phyloP scores from a whole-genome alignment of 2,329 filamentous ascomycete genomes.

The Zymoseptoria tritici region DNA sequence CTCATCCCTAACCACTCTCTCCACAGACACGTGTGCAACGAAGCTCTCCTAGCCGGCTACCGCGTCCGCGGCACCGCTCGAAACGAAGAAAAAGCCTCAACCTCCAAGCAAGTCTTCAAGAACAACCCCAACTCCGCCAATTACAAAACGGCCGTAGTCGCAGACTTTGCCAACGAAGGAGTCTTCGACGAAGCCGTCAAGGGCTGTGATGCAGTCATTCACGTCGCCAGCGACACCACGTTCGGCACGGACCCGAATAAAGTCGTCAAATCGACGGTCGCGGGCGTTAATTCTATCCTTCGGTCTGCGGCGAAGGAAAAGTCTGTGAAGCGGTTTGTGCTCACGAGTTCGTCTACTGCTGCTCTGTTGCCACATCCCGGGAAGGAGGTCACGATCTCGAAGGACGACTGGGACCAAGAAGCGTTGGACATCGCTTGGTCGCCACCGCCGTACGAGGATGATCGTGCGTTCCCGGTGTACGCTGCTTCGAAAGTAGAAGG shows the following conservation, averaged over 20 bases:
- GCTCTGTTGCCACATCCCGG: slow-evolving; percentile 30
- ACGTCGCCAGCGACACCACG: slow-evolving; percentile 38
- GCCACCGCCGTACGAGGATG: slow-evolving; percentile 21
- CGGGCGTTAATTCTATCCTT: slow-evolving; percentile 26
- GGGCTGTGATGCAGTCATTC: slow-evolving; percentile 39
- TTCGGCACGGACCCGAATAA: slow-evolving; percentile 36
- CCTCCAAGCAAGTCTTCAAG: slow-evolving; percentile 16
- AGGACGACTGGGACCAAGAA: slow-evolving; percentile 24
- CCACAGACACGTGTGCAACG: slow-evolving; percentile 20
- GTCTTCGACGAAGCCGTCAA: slow-evolving; percentile 35
- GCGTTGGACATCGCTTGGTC: slow-evolving; percentile 30
- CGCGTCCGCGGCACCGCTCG: slow-evolving; percentile 25
- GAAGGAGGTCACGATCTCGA: slow-evolving; percentile 29
- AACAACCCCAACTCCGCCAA: slow-evolving; percentile 16
- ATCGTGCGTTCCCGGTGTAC: slow-evolving; percentile 33
- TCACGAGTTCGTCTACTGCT: slow-evolving; percentile 37
- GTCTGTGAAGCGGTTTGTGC: slow-evolving; percentile 38
- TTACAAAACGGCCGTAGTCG: slow-evolving; percentile 16
- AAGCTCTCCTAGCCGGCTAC: slow-evolving; percentile 23
- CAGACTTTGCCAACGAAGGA: slow-evolving; percentile 22
- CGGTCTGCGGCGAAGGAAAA: slow-evolving; percentile 36
- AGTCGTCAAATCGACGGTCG: slow-evolving; percentile 37
- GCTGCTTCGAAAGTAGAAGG: slow-evolving; percentile 41
- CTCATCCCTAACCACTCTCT: neutral
- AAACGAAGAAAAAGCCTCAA: slow-evolving; percentile 16